Base-by-base conservation (phyloP, 352 stramenopile species). In the Phytophthora crassamura region DNA sequence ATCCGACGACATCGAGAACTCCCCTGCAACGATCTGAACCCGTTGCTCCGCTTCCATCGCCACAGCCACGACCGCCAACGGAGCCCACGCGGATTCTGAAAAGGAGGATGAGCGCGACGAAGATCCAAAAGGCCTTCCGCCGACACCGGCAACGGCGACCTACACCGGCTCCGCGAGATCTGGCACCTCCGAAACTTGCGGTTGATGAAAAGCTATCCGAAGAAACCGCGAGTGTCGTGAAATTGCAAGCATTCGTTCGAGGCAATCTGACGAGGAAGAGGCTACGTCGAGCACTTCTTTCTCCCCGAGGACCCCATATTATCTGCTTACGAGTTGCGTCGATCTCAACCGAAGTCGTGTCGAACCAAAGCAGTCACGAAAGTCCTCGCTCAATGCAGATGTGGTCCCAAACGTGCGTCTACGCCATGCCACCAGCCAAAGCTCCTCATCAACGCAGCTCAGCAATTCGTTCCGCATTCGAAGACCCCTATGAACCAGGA, bases 181-280 rank as follows among this genome's bases (percentile, higher is more conserved):
- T 48, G 35, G 36, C 33, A 20, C 48, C 9, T 33, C 57, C 2
- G 48, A 76, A 32, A 48, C 46, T 18, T 5, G 30, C 42, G 0
- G 18, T 22, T 28, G 11, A 32, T 36, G 46, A 41, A 33, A 67
- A 75, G 25, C 20, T 74, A 10, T 39, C 45, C 39, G 69, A 80
- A 30, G 63, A 66, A 10, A 34, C 71, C 5, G 54, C 60, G 11
- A 82, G 80, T 40, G 72, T 75, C 14, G 61, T 87, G 32, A 80
- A 82, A 43, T 33, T 89, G 8, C 80, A 89, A 50, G 80, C 80
- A 7, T 78, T 89, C n/a, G 20, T 89, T 14, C 60, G 80, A 8
- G 80, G 74, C 1, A 68, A 58, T 30, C 67, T 86, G 25, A 71
- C 63, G 1, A 53, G 77, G 5, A 84, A 77, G 36, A 60, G 52